phyloP scores from a whole-genome alignment of 176 grass and related monocot species.

The Hsuehochloa calcarea region DNA sequence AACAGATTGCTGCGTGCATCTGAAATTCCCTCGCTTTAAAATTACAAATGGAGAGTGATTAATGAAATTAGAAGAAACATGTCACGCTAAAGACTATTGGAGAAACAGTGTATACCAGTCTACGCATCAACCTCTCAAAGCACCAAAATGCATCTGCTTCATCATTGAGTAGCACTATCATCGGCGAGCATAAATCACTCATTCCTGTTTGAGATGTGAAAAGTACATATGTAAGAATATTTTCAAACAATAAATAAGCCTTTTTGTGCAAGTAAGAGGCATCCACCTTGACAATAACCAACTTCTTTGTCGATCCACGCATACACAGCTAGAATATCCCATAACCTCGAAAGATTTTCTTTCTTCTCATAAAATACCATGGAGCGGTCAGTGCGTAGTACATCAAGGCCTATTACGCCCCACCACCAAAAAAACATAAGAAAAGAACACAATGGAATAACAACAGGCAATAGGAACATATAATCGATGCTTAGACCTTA shows the following conservation, averaged over 20 bases:
- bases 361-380: constrained; percentile 96
- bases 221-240: constrained; percentile 18
- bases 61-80: constrained; percentile 26
- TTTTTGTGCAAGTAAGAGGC: constrained; percentile 21
- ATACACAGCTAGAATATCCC: constrained; percentile 98
- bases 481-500: constrained; percentile 30
- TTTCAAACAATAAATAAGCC: constrained; percentile 11
- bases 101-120: constrained; percentile 67
- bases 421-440: constrained; percentile 33
- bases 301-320: constrained; percentile 99
- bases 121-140: constrained; percentile 97
- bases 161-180: constrained; percentile 90
- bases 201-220: constrained; percentile 69
- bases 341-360: constrained; percentile 96
- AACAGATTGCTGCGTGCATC: constrained; percentile 90
- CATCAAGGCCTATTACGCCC: constrained; percentile 73
- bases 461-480: background rate
- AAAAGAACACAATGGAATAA: background rate
- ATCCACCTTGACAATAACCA: constrained; percentile 94
- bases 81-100: constrained; percentile 6
- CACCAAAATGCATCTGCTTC: constrained; percentile 99
- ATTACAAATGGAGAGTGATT: constrained; percentile 31
- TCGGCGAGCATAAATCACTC: constrained; percentile 98
- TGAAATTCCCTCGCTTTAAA: constrained; percentile 95
- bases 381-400: constrained; percentile 90